These are phyloP conservation scores for Cutaneotrichosporon mucoides DNA, from an alignment of 1,284 basidiomycete genomes.

Conservation along the genomic window DNA sequence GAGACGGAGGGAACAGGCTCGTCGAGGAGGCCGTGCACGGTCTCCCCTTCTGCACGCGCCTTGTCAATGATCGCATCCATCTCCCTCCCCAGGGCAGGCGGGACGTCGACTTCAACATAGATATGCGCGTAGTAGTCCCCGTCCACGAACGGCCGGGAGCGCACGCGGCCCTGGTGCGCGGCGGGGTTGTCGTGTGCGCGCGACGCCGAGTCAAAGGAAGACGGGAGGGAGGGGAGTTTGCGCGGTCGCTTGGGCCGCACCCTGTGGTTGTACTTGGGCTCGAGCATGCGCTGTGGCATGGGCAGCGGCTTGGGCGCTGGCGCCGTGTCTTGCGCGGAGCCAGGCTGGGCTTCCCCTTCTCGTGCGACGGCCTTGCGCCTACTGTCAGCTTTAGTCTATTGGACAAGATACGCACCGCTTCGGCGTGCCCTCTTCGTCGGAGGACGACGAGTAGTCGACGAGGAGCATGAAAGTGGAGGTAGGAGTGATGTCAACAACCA, in stretches of 20 bases:
- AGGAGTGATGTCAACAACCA: neutral
- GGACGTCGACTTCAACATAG: conserved; percentile 35
- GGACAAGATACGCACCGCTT: too few relatives aligned
- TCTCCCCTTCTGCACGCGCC: conserved; percentile 5
- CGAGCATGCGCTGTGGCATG: too few relatives aligned
- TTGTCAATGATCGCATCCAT: conserved; percentile 13
- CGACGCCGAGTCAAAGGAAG: neutral
- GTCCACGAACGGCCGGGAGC: conserved; percentile 42
- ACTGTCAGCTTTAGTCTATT: neutral
- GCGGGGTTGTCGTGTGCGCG: conserved; percentile 32
- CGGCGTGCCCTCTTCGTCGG: neutral
- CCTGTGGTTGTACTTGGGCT: neutral
- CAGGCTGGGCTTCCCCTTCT: too few relatives aligned
- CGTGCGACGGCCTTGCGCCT: neutral
- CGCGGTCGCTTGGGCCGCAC: neutral
- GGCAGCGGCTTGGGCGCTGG: too few relatives aligned
- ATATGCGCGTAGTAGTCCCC: conserved; percentile 48
- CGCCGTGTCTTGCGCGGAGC: too few relatives aligned
- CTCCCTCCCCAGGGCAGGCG: conserved; percentile 11
- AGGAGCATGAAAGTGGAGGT: neutral
- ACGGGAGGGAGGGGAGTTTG: conserved; percentile 11
- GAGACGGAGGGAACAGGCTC: too few relatives aligned
- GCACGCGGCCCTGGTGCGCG: conserved; percentile 40
- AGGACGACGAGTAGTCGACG: neutral
- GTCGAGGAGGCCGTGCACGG: conserved; percentile 23